phyloP scores from a whole-genome alignment of 192 early-diverging fungal species.

The Rhizophagus prolifer region DNA sequence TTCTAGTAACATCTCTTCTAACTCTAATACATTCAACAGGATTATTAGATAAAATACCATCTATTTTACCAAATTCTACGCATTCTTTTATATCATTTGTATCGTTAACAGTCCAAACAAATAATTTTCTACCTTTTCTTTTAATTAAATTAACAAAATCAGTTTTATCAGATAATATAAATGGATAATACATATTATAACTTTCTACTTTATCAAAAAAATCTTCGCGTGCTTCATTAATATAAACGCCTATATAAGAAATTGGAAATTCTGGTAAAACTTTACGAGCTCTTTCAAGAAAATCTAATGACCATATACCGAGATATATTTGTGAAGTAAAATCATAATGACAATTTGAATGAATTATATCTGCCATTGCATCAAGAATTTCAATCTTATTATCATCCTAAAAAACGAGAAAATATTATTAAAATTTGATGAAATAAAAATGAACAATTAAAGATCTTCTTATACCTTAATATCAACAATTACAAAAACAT shows the following conservation, averaged over 20 bases:
- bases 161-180: conserved; percentile 32
- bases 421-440: too few relatives aligned
- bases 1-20: background rate
- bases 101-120: conserved; percentile 46
- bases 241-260: conserved; percentile 39
- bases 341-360: conserved; percentile 27
- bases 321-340: conserved; percentile 38
- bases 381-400: conserved; percentile 39
- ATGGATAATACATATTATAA: conserved; percentile 35
- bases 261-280: conserved; percentile 36
- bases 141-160: conserved; percentile 36
- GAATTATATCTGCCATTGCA: conserved; percentile 29
- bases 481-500: conserved; percentile 44
- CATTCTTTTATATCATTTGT: conserved; percentile 31
- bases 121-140: conserved; percentile 34
- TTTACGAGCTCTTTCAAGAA: conserved; percentile 27
- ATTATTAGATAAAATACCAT: conserved; percentile 43
- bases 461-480: conserved; percentile 41
- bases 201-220: conserved; percentile 37
- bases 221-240: conserved; percentile 32
- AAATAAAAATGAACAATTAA: background rate
- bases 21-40: conserved; percentile 29
- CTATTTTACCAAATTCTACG: conserved; percentile 30
- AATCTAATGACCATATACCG: conserved; percentile 43
- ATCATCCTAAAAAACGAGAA: conserved; percentile 29